These are phyloP conservation scores for Carex pumila DNA, from an alignment of 176 grass and related monocot genomes.

Conservation along the genomic window DNA sequence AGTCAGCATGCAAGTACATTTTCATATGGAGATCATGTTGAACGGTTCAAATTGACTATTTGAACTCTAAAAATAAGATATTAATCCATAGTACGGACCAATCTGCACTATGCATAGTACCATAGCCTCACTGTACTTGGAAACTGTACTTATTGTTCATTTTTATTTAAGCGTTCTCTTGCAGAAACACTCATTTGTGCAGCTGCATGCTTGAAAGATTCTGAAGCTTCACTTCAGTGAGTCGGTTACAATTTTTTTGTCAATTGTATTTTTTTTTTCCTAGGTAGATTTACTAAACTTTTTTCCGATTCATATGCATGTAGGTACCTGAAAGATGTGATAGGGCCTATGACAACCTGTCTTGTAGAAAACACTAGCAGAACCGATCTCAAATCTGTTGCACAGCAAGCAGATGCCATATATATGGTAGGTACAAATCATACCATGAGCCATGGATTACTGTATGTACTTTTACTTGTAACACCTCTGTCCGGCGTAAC, in stretches of 20 bases:
- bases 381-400: conserved; percentile 86
- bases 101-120: too few relatives aligned
- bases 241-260: conserved; percentile 30
- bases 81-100: too few relatives aligned
- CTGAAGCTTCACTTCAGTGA: conserved; percentile 77
- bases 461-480: background rate
- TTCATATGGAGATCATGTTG: too few relatives aligned
- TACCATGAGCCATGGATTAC: background rate
- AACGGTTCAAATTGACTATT: too few relatives aligned
- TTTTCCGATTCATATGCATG: conserved; percentile 15
- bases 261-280: conserved; percentile 13
- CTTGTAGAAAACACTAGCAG: conserved; percentile 74
- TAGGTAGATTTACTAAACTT: background rate
- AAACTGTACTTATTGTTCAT: conserved; percentile 24
- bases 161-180: conserved; percentile 69
- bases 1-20: too few relatives aligned
- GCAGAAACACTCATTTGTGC: conserved; percentile 89
- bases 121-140: background rate
- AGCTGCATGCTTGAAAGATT: conserved; percentile 87
- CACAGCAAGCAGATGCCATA: conserved; percentile 71
- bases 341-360: conserved; percentile 74
- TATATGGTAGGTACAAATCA: conserved; percentile 60
- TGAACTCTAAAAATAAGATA: too few relatives aligned
- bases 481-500: background rate
- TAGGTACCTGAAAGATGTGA: conserved; percentile 93